phyloP scores from a whole-genome alignment of 2,329 filamentous ascomycete species.

The Neofusicoccum umdonicola region DNA sequence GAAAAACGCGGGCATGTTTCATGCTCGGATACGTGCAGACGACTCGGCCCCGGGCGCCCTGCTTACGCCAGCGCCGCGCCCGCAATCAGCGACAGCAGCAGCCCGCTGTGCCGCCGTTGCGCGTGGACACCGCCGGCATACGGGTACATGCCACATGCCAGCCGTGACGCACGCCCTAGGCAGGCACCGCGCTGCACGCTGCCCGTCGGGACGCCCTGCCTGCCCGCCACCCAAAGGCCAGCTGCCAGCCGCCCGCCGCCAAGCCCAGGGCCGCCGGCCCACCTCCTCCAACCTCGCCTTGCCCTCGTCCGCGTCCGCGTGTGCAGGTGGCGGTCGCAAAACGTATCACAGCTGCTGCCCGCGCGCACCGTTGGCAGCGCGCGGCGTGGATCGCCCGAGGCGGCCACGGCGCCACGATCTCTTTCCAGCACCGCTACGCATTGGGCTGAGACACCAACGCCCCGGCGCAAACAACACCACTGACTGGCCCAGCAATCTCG shows the following conservation, averaged over 20 bases:
- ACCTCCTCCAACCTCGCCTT: conserved; percentile 1
- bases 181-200: not conserved
- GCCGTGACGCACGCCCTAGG: not conserved
- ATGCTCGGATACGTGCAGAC: conserved; percentile 15
- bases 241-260: not conserved
- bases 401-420: conserved; percentile 12
- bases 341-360: conserved; percentile 8
- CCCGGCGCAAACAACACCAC: conserved; percentile 2
- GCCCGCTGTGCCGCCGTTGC: conserved; percentile 10
- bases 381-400: conserved; percentile 6
- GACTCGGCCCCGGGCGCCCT: conserved; percentile 4
- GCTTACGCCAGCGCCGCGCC: conserved; percentile 11
- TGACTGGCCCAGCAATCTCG: conserved; percentile 16
- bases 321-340: conserved; percentile 15
- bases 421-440: conserved; percentile 6
- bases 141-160: not conserved
- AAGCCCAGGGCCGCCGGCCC: conserved; percentile 6
- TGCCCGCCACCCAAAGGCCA: not conserved
- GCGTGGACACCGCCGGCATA: not conserved
- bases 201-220: not conserved
- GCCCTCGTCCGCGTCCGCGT: conserved; percentile 7
- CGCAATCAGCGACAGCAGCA: not conserved
- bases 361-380: not conserved
- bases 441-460: conserved; percentile 12
- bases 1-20: conserved; percentile 15